Percentiles rank a stretch among this genome's conserved stretches.
phyloP scores from a whole-genome alignment of 441 rosid genomes.

The Gossypium schwendimanii region DNA sequence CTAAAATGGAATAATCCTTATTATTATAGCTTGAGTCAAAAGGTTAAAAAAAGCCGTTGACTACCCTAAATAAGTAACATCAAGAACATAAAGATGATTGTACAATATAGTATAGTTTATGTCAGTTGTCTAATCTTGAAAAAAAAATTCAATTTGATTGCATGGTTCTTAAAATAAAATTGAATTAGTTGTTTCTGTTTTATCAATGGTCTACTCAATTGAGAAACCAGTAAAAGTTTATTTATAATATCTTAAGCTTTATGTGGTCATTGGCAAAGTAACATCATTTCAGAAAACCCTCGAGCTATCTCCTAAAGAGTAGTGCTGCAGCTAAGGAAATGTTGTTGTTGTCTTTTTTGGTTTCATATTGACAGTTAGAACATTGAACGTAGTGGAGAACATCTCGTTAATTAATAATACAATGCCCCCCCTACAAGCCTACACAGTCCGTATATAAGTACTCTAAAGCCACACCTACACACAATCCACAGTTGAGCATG shows the following conservation, averaged over 20 bases:
- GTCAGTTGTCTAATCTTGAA: conserved; percentile 6
- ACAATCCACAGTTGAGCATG: conserved; percentile 1
- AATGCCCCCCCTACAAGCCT: not conserved
- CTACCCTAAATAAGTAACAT: not conserved
- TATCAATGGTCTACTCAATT: not conserved
- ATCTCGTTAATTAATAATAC: conserved; percentile 1
- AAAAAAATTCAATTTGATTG: not conserved
- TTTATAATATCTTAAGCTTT: not conserved
- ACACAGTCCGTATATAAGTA: not conserved
- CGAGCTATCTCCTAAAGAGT: not conserved
- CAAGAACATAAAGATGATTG: not conserved
- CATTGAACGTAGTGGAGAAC: conserved; percentile 1
- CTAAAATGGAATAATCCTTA: not conserved
- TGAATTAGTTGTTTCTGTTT: too few species aligned
- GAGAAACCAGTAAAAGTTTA: too few species aligned
- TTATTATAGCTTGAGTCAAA: not conserved
- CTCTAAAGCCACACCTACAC: not conserved
- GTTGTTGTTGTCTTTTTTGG: conserved; percentile 8
- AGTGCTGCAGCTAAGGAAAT: not conserved
- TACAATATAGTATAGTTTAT: not conserved
- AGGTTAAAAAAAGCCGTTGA: not conserved
- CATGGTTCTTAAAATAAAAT: not conserved
- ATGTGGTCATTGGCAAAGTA: not conserved
- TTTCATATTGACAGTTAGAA: not conserved
- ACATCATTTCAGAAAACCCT: conserved; percentile 18